Base-by-base conservation (phyloP, 352 stramenopile species). In the Pythium biforme region DNA sequence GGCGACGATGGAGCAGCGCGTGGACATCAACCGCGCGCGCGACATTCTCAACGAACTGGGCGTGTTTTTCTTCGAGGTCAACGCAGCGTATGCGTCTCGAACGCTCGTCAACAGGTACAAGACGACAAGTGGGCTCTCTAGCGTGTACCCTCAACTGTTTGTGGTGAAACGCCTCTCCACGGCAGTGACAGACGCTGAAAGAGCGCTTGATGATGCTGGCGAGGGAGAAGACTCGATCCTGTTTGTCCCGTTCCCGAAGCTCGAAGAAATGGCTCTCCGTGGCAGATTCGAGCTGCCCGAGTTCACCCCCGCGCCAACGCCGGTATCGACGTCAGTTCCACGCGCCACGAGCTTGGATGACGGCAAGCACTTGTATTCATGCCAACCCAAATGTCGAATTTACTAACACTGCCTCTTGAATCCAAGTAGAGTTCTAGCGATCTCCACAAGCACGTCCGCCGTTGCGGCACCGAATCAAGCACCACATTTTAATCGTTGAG, bases 31-130 rank as follows among this genome's bases (percentile, higher is more conserved):
- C 12, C 46, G 46, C 5, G 46, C 25, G 46, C 46, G 46, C 46
- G 46, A 52, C 25, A 52, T 52, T 9, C 46, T 52, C 46, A 27
- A 52, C 46, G 26, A 52, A 2, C 23, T 52, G 25, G 46, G 46
- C 26, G 46, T 37, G 23, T 4, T 17, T 5, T 52, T 52, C 17
- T 19, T 9, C 46, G 46, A 52, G 46, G 3, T 52, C 7, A 29
- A 52, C 46, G 46, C 46, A 9, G 26, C 25, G 23, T 27, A 39
- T 5, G 29, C 25, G 26, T 25, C 46, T 12, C 26, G 12, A 5
- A 25, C 27, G 12, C 46, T 34, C 2, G 23, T 51, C 10, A 15
- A 26, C 8, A 22, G 23, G 6, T 51, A 51, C 45, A 51, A 25
- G 11, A 12, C 15, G 7, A 12, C 33, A 7, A 51, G 23, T 26